Conservation (phyloP, 192 early-diverging fungal genomes). For the Coemansia sp. region DNA sequence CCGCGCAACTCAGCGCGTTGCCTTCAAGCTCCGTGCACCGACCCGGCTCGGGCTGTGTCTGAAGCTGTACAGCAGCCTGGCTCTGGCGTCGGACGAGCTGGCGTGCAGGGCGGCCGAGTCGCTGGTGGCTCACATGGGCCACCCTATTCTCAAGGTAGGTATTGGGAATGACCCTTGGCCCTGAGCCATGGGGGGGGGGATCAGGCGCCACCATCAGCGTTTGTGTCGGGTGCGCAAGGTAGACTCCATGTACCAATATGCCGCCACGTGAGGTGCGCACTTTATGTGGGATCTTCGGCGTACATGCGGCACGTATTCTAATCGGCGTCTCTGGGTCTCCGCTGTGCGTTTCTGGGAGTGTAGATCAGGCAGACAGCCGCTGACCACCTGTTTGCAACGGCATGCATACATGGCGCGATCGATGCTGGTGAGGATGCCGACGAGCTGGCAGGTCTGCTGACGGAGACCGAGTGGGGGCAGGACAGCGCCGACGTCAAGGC, state of each 20-base stretch:
- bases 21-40: slow-evolving; percentile 36
- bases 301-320: too few species aligned
- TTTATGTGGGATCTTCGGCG: too few species aligned
- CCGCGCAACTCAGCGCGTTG: slow-evolving; percentile 31
- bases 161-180: too few species aligned
- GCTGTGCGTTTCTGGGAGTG: slow-evolving; percentile 1
- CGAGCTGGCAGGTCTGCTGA: slow-evolving; percentile 25
- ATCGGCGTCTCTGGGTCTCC: not conserved
- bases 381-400: slow-evolving; percentile 33
- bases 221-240: too few species aligned
- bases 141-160: slow-evolving; percentile 34
- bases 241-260: too few species aligned
- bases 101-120: slow-evolving; percentile 19
- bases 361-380: slow-evolving; percentile 48
- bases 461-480: slow-evolving; percentile 35
- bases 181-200: too few species aligned
- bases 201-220: too few species aligned
- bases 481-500: slow-evolving; percentile 16
- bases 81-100: slow-evolving; percentile 26
- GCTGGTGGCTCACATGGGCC: slow-evolving; percentile 30
- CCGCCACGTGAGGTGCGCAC: too few species aligned
- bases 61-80: slow-evolving; percentile 42
- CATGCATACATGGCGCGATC: slow-evolving; percentile 38
- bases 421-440: slow-evolving; percentile 8
- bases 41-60: slow-evolving; percentile 32